A percentile compares a stretch with the other conserved stretches of the same genome.
phyloP scores from a whole-genome alignment of 129 eudicot genomes.

The Flaveria linearis region DNA sequence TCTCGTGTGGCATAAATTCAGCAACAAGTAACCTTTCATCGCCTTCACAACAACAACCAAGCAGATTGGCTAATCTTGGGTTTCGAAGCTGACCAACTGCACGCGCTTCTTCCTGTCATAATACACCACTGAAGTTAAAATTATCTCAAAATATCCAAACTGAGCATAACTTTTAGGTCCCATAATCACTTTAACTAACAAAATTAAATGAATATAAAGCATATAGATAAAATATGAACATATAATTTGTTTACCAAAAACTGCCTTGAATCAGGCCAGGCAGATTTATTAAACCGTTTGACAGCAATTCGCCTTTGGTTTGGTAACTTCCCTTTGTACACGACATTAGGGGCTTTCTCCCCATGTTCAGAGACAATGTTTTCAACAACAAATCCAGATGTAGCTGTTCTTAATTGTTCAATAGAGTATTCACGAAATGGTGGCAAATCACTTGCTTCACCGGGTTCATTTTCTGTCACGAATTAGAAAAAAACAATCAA shows the following conservation, averaged over 20 bases:
- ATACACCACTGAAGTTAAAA: neutral
- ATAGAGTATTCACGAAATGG: conserved; percentile 58
- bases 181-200: neutral
- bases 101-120: conserved; percentile 72
- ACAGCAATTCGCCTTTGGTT: conserved; percentile 74
- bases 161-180: neutral
- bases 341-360: conserved; percentile 84
- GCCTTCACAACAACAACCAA: conserved; percentile 88
- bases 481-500: neutral
- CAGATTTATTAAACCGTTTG: conserved; percentile 74
- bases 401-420: conserved; percentile 64
- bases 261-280: conserved; percentile 83
- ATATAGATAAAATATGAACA: neutral
- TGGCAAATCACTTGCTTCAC: conserved; percentile 58
- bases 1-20: conserved; percentile 82
- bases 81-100: conserved; percentile 85
- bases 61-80: conserved; percentile 70
- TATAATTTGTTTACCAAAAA: conserved; percentile 49
- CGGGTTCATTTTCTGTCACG: conserved; percentile 53
- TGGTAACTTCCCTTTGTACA: conserved; percentile 76
- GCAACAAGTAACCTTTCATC: conserved; percentile 82
- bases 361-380: conserved; percentile 87
- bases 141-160: neutral
- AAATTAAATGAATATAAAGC: neutral
- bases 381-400: conserved; percentile 79